phyloP scores from a whole-genome alignment of 1,139 yeast species.

The Suhomyces ambrosiae region DNA sequence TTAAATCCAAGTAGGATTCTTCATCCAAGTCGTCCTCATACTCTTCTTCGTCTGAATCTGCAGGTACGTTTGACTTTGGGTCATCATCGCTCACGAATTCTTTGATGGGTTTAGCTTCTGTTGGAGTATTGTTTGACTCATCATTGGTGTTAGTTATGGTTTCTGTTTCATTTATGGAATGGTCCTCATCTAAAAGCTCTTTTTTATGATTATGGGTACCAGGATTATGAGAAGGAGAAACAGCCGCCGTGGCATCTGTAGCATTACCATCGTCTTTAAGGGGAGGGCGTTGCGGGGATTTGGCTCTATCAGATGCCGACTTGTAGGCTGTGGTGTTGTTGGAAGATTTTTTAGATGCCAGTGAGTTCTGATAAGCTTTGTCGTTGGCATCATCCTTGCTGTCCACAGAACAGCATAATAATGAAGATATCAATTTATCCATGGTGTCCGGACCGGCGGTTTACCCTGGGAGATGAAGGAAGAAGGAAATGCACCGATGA shows the following conservation, averaged over 20 bases:
- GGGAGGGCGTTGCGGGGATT: slow-evolving; percentile 1
- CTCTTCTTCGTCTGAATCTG: slow-evolving; percentile 21
- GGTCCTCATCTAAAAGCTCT: slow-evolving; percentile 42
- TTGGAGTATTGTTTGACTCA: slow-evolving; percentile 21
- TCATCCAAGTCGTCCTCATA: slow-evolving; percentile 25
- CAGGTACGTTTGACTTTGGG: slow-evolving; percentile 7
- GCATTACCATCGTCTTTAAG: slow-evolving; percentile 10
- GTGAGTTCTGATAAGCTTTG: slow-evolving; percentile 19
- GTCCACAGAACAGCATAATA: slow-evolving; percentile 46
- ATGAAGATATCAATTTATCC: slow-evolving; percentile 33
- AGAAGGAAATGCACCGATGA: slow-evolving; percentile 5
- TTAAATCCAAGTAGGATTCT: slow-evolving; percentile 51
- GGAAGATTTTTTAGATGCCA: slow-evolving; percentile 6
- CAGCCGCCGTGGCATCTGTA: slow-evolving; percentile 13
- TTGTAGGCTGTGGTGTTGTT: slow-evolving; percentile 8
- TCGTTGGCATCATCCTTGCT: slow-evolving; percentile 39
- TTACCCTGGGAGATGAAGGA: slow-evolving; percentile 5
- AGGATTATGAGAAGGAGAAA: slow-evolving; percentile 9
- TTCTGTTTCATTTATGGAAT: slow-evolving; percentile 46
- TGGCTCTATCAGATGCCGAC: slow-evolving; percentile 5
- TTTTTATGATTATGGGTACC: slow-evolving; percentile 20
- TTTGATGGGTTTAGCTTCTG: slow-evolving; percentile 8
- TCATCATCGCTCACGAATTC: slow-evolving; percentile 9
- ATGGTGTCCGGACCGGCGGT: slow-evolving; percentile 18
- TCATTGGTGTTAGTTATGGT: slow-evolving; percentile 49